These are phyloP conservation scores for Pichia sp. DNA, from an alignment of 1,139 yeast species.

Conservation along the genomic window DNA sequence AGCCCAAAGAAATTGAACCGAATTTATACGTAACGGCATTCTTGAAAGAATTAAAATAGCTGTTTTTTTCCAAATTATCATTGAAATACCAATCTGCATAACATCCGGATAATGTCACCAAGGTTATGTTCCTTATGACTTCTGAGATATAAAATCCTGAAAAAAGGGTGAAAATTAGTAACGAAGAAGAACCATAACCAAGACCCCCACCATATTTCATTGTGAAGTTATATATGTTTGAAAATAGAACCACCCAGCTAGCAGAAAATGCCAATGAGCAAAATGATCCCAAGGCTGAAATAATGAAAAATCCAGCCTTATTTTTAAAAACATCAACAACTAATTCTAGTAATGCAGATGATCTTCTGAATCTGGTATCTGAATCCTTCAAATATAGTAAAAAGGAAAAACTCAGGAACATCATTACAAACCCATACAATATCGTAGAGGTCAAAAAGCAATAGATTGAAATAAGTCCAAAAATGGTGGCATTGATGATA, in stretches of 20 bases:
- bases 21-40: conserved; percentile 80
- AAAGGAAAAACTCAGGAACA: neutral
- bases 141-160: conserved; percentile 83
- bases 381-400: neutral
- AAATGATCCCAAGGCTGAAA: neutral
- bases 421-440: neutral
- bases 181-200: neutral
- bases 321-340: neutral
- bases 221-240: neutral
- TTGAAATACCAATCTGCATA: conserved; percentile 84
- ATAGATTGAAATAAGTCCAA: neutral
- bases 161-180: conserved; percentile 27
- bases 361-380: neutral
- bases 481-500: neutral
- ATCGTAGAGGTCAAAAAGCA: neutral
- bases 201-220: neutral
- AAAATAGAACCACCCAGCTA: neutral
- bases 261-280: neutral
- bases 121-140: conserved; percentile 74
- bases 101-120: conserved; percentile 72
- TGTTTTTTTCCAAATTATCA: conserved; percentile 39
- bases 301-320: neutral
- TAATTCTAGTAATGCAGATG: neutral
- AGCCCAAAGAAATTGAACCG: conserved; percentile 85
- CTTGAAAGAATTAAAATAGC: conserved; percentile 58